Evolutionary conservation across 805 yeast genomes (phyloP).

Genomic region (Metschnikowia koreensis): DNA sequence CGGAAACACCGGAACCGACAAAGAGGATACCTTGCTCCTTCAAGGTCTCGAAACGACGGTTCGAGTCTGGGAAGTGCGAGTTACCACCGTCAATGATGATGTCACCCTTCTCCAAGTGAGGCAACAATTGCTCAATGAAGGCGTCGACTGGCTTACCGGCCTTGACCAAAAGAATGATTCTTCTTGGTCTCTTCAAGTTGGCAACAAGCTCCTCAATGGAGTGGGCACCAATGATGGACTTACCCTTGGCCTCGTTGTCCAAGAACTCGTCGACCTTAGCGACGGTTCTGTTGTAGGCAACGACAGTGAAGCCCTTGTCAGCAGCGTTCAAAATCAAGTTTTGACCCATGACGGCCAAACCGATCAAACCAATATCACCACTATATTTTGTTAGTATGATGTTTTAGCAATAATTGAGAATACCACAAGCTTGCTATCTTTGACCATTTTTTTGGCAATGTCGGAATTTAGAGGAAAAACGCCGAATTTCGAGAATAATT

Average conservation of each 20-base stretch:
- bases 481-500: too few relatives aligned
- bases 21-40: slow-evolving; percentile 82
- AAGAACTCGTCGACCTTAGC: slow-evolving; percentile 93
- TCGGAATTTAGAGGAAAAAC: too few relatives aligned
- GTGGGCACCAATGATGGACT: slow-evolving; percentile 92
- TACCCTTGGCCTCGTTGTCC: slow-evolving; percentile 95
- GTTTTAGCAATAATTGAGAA: neutral
- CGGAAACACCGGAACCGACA: slow-evolving; percentile 99
- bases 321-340: slow-evolving; percentile 96
- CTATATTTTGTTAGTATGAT: slow-evolving; percentile 36
- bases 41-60: slow-evolving; percentile 92
- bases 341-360: slow-evolving; percentile 99
- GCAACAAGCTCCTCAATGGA: slow-evolving; percentile 84
- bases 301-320: slow-evolving; percentile 97
- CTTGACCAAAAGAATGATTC: slow-evolving; percentile 89
- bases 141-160: slow-evolving; percentile 95
- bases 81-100: slow-evolving; percentile 99
- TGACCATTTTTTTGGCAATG: too few relatives aligned
- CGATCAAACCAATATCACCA: slow-evolving; percentile 98
- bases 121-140: slow-evolving; percentile 83
- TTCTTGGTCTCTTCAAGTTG: slow-evolving; percentile 95
- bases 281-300: slow-evolving; percentile 97
- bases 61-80: slow-evolving; percentile 98
- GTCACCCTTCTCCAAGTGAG: slow-evolving; percentile 92
- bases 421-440: too few relatives aligned